Evolutionary conservation across 176 grass and related monocot species (phyloP), one percentile per base, ranked within the genome.

Genomic region (Zoysia pacifica): DNA sequence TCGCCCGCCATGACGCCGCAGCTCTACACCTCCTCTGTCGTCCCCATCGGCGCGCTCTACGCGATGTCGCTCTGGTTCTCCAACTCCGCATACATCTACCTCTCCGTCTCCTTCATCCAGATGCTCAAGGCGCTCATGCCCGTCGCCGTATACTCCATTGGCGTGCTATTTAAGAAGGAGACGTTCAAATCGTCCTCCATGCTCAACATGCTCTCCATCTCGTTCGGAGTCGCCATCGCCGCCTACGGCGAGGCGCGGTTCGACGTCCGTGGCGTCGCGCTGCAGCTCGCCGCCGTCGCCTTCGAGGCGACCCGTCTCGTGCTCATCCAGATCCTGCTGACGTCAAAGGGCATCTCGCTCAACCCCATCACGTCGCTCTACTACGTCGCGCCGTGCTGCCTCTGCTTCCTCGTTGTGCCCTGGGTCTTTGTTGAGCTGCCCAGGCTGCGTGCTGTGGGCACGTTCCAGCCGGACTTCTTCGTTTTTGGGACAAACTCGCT

Each of bases 51-150:
- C 50, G 91, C 91, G 16, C 91, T 97, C 71, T 97, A 97, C 89
- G 83, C 94, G 5, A 81, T 97, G 70, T 97, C 94, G 36, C 91
- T 97, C 79, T 97, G 94, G 94, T 94, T 97, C 85, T 94, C 94
- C 82, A 97, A 97, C 90, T 97, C 94, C 4, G 94, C 94, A 0
- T 94, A 97, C 89, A 97, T 97, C 82, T 97, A 97, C 87, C 91
- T 97, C 14, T 97, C 94, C 37, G 91, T 97, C 16, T 97, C 94
- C n/a, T 97, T 97, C 90, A 97, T 94, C 86, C 94, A 97, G 88
- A 97, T 97, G 94, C 94, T 97, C 64, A 97, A 97, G 85, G 94
- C 94, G 65, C 89, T 97, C 52, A 97, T 97, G 94, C 94, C 94
- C 41, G 91, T 97, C 81, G 91, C 94, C n/a, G 91, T 97, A 6